Conservation (phyloP, 2,329 filamentous ascomycete genomes). For the Blastomyces parvus region DNA sequence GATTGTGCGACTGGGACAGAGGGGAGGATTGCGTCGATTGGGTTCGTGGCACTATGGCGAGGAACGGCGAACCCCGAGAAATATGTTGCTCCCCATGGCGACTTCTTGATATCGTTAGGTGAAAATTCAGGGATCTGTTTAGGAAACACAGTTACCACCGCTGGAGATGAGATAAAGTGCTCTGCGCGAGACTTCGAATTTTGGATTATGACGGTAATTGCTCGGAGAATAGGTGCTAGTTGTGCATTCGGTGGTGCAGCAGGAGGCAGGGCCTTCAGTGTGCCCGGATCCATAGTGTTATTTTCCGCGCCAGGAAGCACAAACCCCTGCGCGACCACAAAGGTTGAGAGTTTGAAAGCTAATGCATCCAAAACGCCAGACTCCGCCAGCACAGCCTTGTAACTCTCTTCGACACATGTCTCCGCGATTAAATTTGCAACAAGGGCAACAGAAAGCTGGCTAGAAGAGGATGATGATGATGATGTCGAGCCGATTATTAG, state of each 20-base stretch:
- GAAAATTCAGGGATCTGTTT: slow-evolving; percentile 44
- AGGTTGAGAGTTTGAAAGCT: slow-evolving; percentile 61
- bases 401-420: slow-evolving; percentile 58
- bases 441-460: slow-evolving; percentile 42
- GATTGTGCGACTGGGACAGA: slow-evolving; percentile 30
- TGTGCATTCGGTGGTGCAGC: slow-evolving; percentile 51
- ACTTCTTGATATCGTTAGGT: slow-evolving; percentile 39
- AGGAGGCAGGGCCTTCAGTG: slow-evolving; percentile 50
- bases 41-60: slow-evolving; percentile 41
- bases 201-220: slow-evolving; percentile 65
- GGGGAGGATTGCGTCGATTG: slow-evolving; percentile 59
- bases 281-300: slow-evolving; percentile 45
- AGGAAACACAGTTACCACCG: slow-evolving; percentile 60
- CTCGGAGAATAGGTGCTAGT: slow-evolving; percentile 63
- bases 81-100: slow-evolving; percentile 46
- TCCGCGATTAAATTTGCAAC: slow-evolving; percentile 45
- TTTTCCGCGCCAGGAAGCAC: slow-evolving; percentile 57
- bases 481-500: slow-evolving; percentile 51
- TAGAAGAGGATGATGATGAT: slow-evolving; percentile 40
- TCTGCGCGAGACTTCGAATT: slow-evolving; percentile 71
- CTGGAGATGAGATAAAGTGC: slow-evolving; percentile 58
- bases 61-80: slow-evolving; percentile 43
- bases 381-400: slow-evolving; percentile 63
- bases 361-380: slow-evolving; percentile 69
- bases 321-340: slow-evolving; percentile 57